Base-by-base conservation (phyloP, 2,329 filamentous ascomycete genomes). In the Fusarium nematophilum region DNA sequence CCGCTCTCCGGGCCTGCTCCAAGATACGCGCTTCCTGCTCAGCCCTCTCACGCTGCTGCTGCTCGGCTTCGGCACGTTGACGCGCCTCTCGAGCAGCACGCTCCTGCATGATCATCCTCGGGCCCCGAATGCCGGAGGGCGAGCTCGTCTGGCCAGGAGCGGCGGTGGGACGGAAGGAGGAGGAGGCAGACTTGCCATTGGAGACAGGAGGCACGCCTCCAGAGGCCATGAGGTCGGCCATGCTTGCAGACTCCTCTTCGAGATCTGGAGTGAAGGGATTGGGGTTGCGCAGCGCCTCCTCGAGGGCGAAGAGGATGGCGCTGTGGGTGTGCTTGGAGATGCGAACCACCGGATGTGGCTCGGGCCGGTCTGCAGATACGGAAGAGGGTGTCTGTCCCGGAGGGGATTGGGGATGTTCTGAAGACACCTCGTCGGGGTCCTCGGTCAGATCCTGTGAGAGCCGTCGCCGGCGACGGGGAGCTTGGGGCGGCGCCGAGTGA, bases 61-160 rank as follows among this genome's bases (percentile, higher is more conserved):
- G 84, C 70, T 90, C 88, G 36, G 84, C 83, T 71, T 91, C 88
- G 37, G 88, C 88, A 66, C 85, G 83, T 60, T 86, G 84, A 53
- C 89, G 81, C 21, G 89, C 87, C 74, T 96, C 92, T 59, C 93
- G 85, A 63, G 91, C 90, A 50, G 86, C 84, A 52, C 93, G 88
- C 73, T 93, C 89, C 75, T 91, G 88, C 93, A 97, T 96, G 69
- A 98, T 94, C 78, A 94, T 90, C 63, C 90, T 88, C 13, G 94
- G 94, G 29, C 93, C 93, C 65, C 90, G 86, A 57, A 97, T 90
- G 21, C 90, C 88, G 55, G 83, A 82, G 9, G 84, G 84, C 11
- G 84, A 86, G 64, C 82, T 80, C 21, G 81, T 81, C 48, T 83
- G 81, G 15, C 76, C 76, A 27, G 84, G 80, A 3, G 79, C 76